Evolutionary conservation across 2,329 filamentous ascomycete species (phyloP).

Genomic region (Claviceps spartinae): DNA sequence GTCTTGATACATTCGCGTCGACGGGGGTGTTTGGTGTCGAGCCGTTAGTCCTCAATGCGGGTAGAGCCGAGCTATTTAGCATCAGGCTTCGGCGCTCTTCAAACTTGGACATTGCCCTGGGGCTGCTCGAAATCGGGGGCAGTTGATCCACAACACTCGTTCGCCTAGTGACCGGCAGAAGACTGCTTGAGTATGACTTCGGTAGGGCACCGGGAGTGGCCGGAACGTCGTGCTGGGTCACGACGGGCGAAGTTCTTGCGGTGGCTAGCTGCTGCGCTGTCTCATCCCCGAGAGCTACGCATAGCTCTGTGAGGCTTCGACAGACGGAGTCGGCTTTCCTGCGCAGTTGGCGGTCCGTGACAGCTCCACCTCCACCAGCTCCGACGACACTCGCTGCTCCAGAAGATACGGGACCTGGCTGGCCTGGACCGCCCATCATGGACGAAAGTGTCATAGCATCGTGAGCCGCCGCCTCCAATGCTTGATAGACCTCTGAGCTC

Average conservation of each 20-base stretch:
- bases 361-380: constrained; percentile 24
- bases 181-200: constrained; percentile 22
- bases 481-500: constrained; percentile 57
- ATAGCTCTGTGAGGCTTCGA: constrained; percentile 82
- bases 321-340: constrained; percentile 90
- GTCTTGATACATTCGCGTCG: constrained; percentile 27
- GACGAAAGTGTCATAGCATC: constrained; percentile 71
- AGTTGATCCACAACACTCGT: constrained; percentile 28
- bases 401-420: constrained; percentile 49
- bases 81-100: constrained; percentile 40
- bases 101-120: constrained; percentile 34
- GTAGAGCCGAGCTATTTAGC: constrained; percentile 29
- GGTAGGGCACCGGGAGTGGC: constrained; percentile 30
- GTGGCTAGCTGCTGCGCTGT: constrained; percentile 7
- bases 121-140: constrained; percentile 24
- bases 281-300: constrained; percentile 60
- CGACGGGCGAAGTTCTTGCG: constrained; percentile 3
- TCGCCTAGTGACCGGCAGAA: constrained; percentile 25
- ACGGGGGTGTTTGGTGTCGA: constrained; percentile 26
- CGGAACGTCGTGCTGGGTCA: constrained; percentile 16
- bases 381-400: constrained; percentile 52
- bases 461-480: constrained; percentile 65
- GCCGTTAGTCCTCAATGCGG: constrained; percentile 29
- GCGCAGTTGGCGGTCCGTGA: constrained; percentile 72
- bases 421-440: constrained; percentile 61